Base-by-base conservation (phyloP, 1,284 basidiomycete species). In the Tylopilus sp. region DNA sequence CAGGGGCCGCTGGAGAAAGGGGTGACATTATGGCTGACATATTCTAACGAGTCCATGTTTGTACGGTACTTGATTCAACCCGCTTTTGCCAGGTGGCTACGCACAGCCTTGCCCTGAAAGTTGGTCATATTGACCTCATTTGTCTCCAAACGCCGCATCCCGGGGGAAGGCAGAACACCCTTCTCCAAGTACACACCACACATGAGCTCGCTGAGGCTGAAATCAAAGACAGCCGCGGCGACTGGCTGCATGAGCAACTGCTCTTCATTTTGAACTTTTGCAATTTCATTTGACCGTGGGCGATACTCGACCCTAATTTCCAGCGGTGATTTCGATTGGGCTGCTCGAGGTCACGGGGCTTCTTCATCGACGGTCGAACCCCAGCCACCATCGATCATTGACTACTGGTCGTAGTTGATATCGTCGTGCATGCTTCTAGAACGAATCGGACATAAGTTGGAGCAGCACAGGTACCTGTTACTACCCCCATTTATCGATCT, bases 1-100 rank as follows among this genome's bases (percentile, higher is more conserved):
- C 71, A 6, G 77, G 73, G 29, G 73, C 73, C 15, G 69, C 71
- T 12, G 56, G 40, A 7, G 62, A 57, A 14, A 50, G 37, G 38
- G 56, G 24, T 28, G 60, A 66, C n/a, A 18, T 67, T 7, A 61
- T 65, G 63, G 66, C 63, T 6, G 63, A 65, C 40, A 65, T 65
- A 63, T 65, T 65, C 51, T 65, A 46, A 50, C 39, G n/a, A n/a
- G n/a, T n/a, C n/a, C n/a, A n/a, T n/a, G n/a, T n/a, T n/a, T n/a
- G n/a, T n/a, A n/a, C n/a, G n/a, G n/a, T n/a, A n/a, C n/a, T n/a
- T n/a, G n/a, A n/a, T n/a, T n/a, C n/a, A n/a, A n/a, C n/a, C n/a
- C n/a, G n/a, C n/a, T n/a, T n/a, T n/a, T n/a, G n/a, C n/a, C n/a
- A n/a, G n/a, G n/a, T n/a, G n/a, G n/a, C n/a, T n/a, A n/a, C n/a